These are phyloP conservation scores for Zoysia japonica DNA, from an alignment of 176 grass and related monocot genomes.

Conservation along the genomic window DNA sequence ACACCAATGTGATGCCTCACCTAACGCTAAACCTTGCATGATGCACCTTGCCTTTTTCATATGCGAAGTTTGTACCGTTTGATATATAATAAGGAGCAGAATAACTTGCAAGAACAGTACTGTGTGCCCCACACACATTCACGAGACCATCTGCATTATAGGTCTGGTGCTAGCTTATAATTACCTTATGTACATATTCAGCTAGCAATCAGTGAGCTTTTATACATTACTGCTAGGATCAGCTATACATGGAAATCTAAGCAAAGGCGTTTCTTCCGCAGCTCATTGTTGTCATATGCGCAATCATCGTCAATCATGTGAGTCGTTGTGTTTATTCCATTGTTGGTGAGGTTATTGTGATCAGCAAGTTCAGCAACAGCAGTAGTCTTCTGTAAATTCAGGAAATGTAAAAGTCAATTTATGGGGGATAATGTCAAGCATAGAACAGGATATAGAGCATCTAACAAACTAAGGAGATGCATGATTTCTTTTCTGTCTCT, in stretches of 20 bases:
- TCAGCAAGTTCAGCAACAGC: neutral
- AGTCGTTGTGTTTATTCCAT: slow-evolving; percentile 9
- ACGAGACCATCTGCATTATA: neutral
- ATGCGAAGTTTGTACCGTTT: slow-evolving; percentile 5
- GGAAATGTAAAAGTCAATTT: neutral
- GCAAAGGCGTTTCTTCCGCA: slow-evolving; percentile 39
- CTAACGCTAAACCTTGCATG: slow-evolving; percentile 17
- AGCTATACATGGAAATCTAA: slow-evolving; percentile 14
- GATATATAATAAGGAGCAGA: neutral
- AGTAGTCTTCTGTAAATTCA: slow-evolving; percentile 22
- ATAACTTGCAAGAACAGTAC: slow-evolving; percentile 4
- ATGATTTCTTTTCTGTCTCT: neutral
- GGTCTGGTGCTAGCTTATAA: slow-evolving; percentile 20
- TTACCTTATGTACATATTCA: slow-evolving; percentile 9
- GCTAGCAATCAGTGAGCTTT: neutral
- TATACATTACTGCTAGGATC: neutral
- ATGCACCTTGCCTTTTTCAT: slow-evolving; percentile 23
- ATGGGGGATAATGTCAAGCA: neutral
- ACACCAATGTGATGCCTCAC: slow-evolving; percentile 27
- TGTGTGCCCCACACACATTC: neutral
- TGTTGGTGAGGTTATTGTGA: neutral
- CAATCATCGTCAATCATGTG: slow-evolving; percentile 11
- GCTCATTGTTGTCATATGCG: slow-evolving; percentile 25
- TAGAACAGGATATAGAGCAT: neutral
- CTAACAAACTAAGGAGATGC: neutral